phyloP scores from a whole-genome alignment of 1,284 basidiomycete genomes.

The Cryptococcus floricola region DNA sequence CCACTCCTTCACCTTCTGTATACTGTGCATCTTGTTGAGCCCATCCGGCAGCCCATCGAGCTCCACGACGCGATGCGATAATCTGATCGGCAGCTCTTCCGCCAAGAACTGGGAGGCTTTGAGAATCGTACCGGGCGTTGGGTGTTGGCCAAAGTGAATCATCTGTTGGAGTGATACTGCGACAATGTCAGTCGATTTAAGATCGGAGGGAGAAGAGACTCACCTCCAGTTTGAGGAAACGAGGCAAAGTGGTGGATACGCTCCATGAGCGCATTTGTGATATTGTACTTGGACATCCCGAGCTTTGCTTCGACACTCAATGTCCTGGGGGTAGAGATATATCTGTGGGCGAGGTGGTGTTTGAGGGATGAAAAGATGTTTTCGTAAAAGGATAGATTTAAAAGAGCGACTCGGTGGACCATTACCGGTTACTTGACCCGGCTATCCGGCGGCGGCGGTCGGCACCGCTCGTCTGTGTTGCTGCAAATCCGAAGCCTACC shows the following conservation, averaged over 20 bases:
- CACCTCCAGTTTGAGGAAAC: constrained; percentile 87
- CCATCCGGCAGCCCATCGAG: constrained; percentile 91
- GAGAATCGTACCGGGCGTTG: constrained; percentile 78
- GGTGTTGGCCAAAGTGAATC: constrained; percentile 82
- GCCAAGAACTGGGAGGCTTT: constrained; percentile 78
- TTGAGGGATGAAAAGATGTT: background rate
- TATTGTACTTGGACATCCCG: constrained; percentile 54
- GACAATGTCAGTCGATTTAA: background rate
- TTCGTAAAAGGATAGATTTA: background rate
- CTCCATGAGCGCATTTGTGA: constrained; percentile 79
- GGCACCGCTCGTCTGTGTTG: background rate
- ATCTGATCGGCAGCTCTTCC: constrained; percentile 77
- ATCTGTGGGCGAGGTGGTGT: background rate
- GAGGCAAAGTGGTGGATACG: constrained; percentile 90
- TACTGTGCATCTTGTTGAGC: constrained; percentile 85
- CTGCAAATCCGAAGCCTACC: background rate
- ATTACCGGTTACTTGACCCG: background rate
- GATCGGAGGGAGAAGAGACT: constrained; percentile 30
- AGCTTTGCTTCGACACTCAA: background rate
- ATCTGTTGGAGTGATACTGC: constrained; percentile 87
- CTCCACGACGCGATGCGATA: constrained; percentile 95
- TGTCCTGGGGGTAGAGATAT: no score
- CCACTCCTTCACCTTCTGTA: constrained; percentile 96
- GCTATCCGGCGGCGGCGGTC: background rate
- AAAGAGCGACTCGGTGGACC: background rate